Evolutionary conservation across 2,329 filamentous ascomycete species (phyloP).

Genomic region (Exophiala sideris): DNA sequence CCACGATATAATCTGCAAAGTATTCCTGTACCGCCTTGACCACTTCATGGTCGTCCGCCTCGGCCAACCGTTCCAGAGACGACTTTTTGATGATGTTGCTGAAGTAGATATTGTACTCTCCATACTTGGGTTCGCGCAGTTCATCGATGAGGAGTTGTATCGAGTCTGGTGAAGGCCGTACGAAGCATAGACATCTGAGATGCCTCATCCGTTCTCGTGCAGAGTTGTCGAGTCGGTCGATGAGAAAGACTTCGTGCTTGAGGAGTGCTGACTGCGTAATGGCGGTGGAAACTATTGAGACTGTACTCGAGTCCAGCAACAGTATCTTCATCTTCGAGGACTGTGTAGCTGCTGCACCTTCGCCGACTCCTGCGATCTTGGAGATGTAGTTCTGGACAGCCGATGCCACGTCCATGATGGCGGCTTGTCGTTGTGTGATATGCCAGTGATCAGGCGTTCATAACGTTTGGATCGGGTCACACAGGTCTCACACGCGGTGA

Average conservation of each 20-base stretch:
- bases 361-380: conserved; percentile 87
- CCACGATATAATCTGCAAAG: conserved; percentile 91
- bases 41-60: conserved; percentile 96
- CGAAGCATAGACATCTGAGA: conserved; percentile 85
- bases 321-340: conserved; percentile 98
- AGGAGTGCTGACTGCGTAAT: conserved; percentile 93
- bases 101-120: conserved; percentile 95
- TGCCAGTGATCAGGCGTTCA: no score
- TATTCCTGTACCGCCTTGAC: conserved; percentile 92
- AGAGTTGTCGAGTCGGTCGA: conserved; percentile 87
- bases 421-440: background rate
- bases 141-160: conserved; percentile 94
- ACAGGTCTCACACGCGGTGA: no score
- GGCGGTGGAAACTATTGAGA: conserved; percentile 89
- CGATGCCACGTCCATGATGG: conserved; percentile 83
- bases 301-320: conserved; percentile 86
- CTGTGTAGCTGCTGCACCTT: conserved; percentile 59
- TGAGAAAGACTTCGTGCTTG: conserved; percentile 96
- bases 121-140: conserved; percentile 91
- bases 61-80: conserved; percentile 84
- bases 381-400: conserved; percentile 92
- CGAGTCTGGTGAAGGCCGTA: conserved; percentile 86
- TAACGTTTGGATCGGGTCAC: no score
- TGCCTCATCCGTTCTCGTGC: conserved; percentile 97
- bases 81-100: conserved; percentile 98